Percentiles rank a stretch among this genome's conserved stretches.
Conservation (phyloP, 345 rosid species). For the Excoecaria agallocha region DNA sequence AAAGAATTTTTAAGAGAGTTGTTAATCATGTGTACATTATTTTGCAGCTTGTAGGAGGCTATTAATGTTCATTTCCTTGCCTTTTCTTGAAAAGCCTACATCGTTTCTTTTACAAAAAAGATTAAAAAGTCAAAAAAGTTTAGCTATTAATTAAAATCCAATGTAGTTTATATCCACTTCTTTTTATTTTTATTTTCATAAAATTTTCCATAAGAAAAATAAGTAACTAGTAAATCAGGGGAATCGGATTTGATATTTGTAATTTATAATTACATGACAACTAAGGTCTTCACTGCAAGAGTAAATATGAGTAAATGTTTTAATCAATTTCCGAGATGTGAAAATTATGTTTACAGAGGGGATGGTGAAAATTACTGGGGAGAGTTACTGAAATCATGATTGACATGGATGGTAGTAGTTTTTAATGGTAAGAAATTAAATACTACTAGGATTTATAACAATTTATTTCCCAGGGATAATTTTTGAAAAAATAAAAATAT, state of each 20-base stretch:
- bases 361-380: not conserved
- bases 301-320: constrained; percentile 26
- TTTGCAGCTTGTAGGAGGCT: not conserved
- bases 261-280: constrained; percentile 19
- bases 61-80: not conserved
- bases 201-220: too few relatives aligned
- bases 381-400: constrained; percentile 10
- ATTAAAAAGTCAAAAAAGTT: not conserved
- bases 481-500: not conserved
- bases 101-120: not conserved
- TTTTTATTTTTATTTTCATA: not conserved
- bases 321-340: constrained; percentile 32
- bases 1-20: not conserved
- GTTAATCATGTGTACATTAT: not conserved
- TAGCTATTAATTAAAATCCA: not conserved
- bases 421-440: constrained; percentile 12
- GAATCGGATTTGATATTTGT: not conserved
- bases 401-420: constrained; percentile 27
- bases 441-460: not conserved
- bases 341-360: not conserved
- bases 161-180: not conserved
- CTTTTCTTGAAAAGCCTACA: not conserved
- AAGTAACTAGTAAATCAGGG: too few relatives aligned
- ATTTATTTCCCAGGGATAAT: not conserved
- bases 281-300: constrained; percentile 11